Base-by-base conservation (phyloP, 2,329 filamentous ascomycete species). In the Aspergillus novofumigatus region DNA sequence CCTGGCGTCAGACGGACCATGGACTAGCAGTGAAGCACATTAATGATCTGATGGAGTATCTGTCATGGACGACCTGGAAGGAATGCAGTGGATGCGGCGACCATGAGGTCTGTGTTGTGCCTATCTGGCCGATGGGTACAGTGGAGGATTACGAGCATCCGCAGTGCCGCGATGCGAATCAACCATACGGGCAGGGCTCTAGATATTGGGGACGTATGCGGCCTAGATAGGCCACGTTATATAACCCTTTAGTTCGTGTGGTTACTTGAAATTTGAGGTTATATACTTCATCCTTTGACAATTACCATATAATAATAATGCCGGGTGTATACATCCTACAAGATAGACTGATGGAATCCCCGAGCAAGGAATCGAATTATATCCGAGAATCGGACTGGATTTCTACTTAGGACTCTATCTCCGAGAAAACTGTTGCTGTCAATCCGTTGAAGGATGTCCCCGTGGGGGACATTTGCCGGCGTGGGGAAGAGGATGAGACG, bases 51-150 rank as follows among this genome's bases (percentile, higher is more conserved):
- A 77, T 81, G 21, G 59, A 70, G 1, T 80, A 80, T 56, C 73
- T 89, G 2, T 75, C 76, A 6, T 89, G 86, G 86, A 78, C 82
- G 3, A 77, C 72, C 0, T 88, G 84, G 84, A 86, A 83, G 62
- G 76, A 80, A 51, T 84, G 83, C 52, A 72, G 75, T 6, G 75
- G 77, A 0, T 88, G 86, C 65, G 69, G 64, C 0, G 74, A 76
- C 7, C 77, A 83, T 48, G 80, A 88, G 68, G 69, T 86, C 2
- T 85, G 85, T 59, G 79, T 83, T 49, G 75, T 87, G n/a, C 84
- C 84, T 1, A 86, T 88, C 65, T 88, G 85, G 85, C 86, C 85
- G 0, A 75, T 80, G 67, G 85, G 85, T 0, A 75, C 71, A 0
- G 65, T 72, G 0, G 76, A 83, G 26, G 85, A 88, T 64, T 82